Evolutionary conservation across 371 early-diverging fungal species (phyloP).

Genomic region (Lichtheimia hyalospora): DNA sequence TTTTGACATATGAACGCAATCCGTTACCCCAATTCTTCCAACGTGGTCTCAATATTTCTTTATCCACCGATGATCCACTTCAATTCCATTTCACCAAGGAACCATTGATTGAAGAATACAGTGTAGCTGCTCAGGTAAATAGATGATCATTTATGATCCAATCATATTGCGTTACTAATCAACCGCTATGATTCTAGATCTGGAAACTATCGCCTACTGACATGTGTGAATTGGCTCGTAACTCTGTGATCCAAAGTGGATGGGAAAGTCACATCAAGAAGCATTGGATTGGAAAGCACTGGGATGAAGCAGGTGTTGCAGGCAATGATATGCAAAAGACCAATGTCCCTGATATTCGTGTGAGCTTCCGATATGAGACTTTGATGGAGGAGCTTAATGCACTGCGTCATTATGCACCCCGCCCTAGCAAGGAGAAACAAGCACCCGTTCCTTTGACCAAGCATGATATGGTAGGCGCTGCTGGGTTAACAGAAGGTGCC

Average conservation of each 20-base stretch:
- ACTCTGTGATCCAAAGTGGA: constrained; percentile 93
- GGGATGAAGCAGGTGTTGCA: constrained; percentile 74
- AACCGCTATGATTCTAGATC: constrained; percentile 50
- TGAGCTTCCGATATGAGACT: constrained; percentile 87
- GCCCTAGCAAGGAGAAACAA: neutral
- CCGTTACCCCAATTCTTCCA: constrained; percentile 95
- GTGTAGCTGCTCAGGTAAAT: constrained; percentile 92
- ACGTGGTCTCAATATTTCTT: constrained; percentile 93
- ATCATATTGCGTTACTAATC: neutral
- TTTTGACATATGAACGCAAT: constrained; percentile 95
- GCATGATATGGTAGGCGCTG: constrained; percentile 30
- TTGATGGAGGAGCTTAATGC: constrained; percentile 79
- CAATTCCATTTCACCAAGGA: constrained; percentile 99
- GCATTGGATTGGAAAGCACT: constrained; percentile 91
- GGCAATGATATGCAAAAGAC: constrained; percentile 94
- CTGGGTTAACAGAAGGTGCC: constrained; percentile 21
- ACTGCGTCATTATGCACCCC: constrained; percentile 39
- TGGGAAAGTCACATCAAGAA: constrained; percentile 90
- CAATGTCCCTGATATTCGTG: constrained; percentile 93
- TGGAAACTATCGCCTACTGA: constrained; percentile 95
- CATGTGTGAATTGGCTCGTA: constrained; percentile 98
- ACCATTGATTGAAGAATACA: constrained; percentile 98
- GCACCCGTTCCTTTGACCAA: constrained; percentile 2
- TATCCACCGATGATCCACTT: constrained; percentile 98
- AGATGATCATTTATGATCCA: neutral